Evolutionary conservation across 257 asterid species (phyloP).

Genomic region (Nicotiana undulata): DNA sequence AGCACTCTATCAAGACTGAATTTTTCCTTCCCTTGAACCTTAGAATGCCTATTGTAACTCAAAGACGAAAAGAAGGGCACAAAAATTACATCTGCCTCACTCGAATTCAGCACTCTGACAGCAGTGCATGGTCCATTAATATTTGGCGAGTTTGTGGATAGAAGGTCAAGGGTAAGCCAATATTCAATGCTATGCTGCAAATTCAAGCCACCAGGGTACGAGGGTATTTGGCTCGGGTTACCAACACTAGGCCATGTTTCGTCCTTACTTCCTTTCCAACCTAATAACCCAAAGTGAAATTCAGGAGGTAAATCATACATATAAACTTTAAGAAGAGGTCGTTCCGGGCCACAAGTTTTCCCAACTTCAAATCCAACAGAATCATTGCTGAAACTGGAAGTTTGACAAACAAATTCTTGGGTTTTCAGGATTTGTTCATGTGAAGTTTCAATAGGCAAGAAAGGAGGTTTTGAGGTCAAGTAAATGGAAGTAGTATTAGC

Average conservation of each 20-base stretch:
- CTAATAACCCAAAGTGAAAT: constrained; percentile 73
- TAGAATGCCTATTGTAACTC: constrained; percentile 65
- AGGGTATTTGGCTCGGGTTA: constrained; percentile 30
- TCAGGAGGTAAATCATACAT: constrained; percentile 73
- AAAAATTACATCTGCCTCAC: constrained; percentile 53
- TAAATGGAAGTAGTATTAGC: constrained; percentile 24
- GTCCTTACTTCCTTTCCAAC: constrained; percentile 36
- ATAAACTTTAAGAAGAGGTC: constrained; percentile 51
- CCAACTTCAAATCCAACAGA: constrained; percentile 11
- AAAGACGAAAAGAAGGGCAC: constrained; percentile 77
- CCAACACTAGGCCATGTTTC: constrained; percentile 57
- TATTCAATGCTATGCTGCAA: constrained; percentile 69
- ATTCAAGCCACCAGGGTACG: constrained; percentile 76
- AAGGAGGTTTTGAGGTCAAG: constrained; percentile 14
- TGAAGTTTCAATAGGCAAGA: constrained; percentile 7
- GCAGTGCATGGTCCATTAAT: constrained; percentile 53
- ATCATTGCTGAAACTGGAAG: neutral
- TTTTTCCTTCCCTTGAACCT: constrained; percentile 29
- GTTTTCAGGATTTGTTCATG: constrained; percentile 2
- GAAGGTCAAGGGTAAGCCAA: constrained; percentile 81
- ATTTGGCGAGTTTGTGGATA: constrained; percentile 39
- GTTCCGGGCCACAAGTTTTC: constrained; percentile 28
- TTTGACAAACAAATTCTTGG: constrained; percentile 6
- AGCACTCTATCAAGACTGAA: constrained; percentile 31
- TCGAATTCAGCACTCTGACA: constrained; percentile 39